Percentiles rank a stretch among this genome's conserved stretches.
phyloP scores from a whole-genome alignment of 1,139 yeast species.

The Suhomyces yuchorum region DNA sequence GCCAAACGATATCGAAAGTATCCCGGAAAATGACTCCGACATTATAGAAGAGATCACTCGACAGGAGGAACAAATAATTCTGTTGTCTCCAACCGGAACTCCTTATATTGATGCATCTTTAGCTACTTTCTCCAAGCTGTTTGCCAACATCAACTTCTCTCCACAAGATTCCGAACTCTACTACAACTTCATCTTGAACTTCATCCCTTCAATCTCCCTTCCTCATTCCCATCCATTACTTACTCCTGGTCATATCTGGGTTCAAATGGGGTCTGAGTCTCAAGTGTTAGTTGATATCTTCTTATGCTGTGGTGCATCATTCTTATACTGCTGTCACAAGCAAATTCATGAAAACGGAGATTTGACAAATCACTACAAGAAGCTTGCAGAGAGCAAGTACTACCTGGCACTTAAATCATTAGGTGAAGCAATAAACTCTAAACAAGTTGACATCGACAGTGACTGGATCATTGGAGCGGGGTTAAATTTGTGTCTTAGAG shows the following conservation, averaged over 20 bases:
- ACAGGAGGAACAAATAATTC: background rate
- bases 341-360: constrained; percentile 3
- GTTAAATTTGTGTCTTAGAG: constrained; percentile 35
- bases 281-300: constrained; percentile 34
- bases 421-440: constrained; percentile 9
- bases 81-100: background rate
- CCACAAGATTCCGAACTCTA: constrained; percentile 21
- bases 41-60: background rate
- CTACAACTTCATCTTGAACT: constrained; percentile 35
- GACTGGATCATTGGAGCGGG: constrained; percentile 41
- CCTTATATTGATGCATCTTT: constrained; percentile 6
- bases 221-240: constrained; percentile 43
- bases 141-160: constrained; percentile 15
- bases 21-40: background rate
- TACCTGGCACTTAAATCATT: constrained; percentile 21
- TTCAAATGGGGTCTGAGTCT: constrained; percentile 28
- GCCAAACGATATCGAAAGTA: background rate
- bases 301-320: constrained; percentile 41
- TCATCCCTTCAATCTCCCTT: constrained; percentile 41
- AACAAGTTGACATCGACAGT: constrained; percentile 19
- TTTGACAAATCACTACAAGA: constrained; percentile 10
- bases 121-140: constrained; percentile 11
- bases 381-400: constrained; percentile 26
- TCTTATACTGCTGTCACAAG: constrained; percentile 23
- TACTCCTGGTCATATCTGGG: constrained; percentile 32